Percentiles rank a stretch among this genome's conserved stretches.
These are phyloP conservation scores for Fusarium goolgardi DNA, from an alignment of 2,329 filamentous ascomycete species.

Conservation along the genomic window DNA sequence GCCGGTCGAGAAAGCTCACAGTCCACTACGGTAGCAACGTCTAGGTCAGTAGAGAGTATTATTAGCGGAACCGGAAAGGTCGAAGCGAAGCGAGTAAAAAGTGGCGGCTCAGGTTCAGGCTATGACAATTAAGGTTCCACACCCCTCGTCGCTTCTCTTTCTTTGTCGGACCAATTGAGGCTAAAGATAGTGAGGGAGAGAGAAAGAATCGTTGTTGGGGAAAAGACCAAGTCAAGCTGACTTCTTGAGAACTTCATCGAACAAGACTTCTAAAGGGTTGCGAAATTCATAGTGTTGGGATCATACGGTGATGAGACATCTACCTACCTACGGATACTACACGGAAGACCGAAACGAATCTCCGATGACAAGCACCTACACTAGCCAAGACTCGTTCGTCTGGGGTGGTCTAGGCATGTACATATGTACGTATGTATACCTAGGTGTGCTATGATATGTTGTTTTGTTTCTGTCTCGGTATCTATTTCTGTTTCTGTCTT, in stretches of 20 bases:
- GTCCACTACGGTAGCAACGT: conserved; percentile 8
- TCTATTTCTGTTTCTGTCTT: not conserved
- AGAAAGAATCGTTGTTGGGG: conserved; percentile 1
- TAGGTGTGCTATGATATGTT: conserved; percentile 5
- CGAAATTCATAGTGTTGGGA: conserved; percentile 8
- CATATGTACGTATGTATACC: not conserved
- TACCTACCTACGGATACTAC: not conserved
- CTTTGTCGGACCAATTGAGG: conserved; percentile 12
- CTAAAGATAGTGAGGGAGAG: not conserved
- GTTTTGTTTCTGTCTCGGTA: not conserved
- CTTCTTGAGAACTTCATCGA: conserved; percentile 18
- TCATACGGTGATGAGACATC: conserved; percentile 5
- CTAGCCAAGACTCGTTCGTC: conserved; percentile 30
- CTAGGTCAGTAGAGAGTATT: conserved; percentile 20
- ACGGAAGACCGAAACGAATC: conserved; percentile 10
- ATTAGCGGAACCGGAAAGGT: conserved; percentile 38
- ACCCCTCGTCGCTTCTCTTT: conserved; percentile 29
- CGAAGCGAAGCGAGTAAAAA: conserved; percentile 38
- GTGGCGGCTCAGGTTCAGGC: conserved; percentile 41
- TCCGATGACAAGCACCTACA: conserved; percentile 33
- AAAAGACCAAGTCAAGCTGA: conserved; percentile 17
- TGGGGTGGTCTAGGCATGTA: conserved; percentile 9
- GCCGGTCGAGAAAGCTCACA: conserved; percentile 30
- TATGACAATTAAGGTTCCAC: conserved; percentile 46
- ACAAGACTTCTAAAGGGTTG: not conserved